These are phyloP conservation scores for Aspergillus aculeatinus DNA, from an alignment of 2,329 filamentous ascomycete species.

Conservation along the genomic window DNA sequence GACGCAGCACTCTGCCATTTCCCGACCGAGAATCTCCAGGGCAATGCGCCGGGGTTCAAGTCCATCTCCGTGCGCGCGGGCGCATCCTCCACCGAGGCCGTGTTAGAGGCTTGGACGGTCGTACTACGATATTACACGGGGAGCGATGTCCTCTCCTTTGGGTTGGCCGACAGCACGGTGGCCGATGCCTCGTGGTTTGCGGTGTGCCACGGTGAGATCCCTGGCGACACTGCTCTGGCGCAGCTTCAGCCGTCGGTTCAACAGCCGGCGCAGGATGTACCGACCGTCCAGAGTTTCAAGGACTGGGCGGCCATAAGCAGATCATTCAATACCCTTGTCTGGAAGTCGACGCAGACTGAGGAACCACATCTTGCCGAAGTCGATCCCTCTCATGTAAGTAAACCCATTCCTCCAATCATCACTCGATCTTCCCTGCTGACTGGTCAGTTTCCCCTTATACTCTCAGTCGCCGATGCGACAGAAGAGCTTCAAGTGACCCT, in stretches of 20 bases:
- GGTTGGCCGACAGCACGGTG: slow-evolving; percentile 2
- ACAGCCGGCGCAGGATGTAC: neutral
- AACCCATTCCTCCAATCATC: neutral
- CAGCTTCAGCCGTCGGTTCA: slow-evolving; percentile 1
- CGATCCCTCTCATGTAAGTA: slow-evolving; percentile 10
- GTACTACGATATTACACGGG: slow-evolving; percentile 14
- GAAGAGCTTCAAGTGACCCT: slow-evolving; percentile 4
- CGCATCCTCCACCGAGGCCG: neutral
- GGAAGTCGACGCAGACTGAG: slow-evolving; percentile 3
- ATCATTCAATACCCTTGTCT: slow-evolving; percentile 14
- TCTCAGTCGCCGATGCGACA: slow-evolving; percentile 5
- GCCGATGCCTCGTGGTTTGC: neutral
- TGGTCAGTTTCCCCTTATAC: slow-evolving; percentile 5
- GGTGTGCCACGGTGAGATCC: slow-evolving; percentile 13
- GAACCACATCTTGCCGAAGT: neutral
- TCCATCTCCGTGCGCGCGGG: slow-evolving; percentile 7
- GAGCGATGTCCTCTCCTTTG: slow-evolving; percentile 12
- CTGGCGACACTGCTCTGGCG: slow-evolving; percentile 2
- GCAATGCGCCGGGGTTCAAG: slow-evolving; percentile 6
- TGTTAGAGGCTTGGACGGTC: slow-evolving; percentile 10
- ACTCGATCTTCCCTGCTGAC: neutral
- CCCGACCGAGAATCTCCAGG: slow-evolving; percentile 13
- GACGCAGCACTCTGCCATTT: slow-evolving; percentile 13
- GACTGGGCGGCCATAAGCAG: slow-evolving; percentile 11
- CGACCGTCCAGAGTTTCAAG: neutral